Conservation (phyloP, 805 yeast genomes). For the Pichia ethanolica region DNA sequence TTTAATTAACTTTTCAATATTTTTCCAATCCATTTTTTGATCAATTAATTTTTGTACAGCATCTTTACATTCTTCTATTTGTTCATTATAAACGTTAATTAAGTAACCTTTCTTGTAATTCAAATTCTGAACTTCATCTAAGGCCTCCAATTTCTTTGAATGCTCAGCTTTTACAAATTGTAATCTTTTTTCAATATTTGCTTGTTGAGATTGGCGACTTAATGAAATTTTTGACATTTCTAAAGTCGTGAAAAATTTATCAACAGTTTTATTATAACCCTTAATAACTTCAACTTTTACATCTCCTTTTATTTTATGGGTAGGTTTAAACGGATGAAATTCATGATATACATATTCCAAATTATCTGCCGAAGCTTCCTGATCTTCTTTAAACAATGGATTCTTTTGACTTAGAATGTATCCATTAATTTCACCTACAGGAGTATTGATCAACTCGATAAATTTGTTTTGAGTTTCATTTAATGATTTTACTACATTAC, state of each 20-base stretch:
- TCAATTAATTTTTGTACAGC: conserved; percentile 62
- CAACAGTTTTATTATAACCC: conserved; percentile 79
- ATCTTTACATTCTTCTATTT: conserved; percentile 62
- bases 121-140: conserved; percentile 52
- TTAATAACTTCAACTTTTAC: conserved; percentile 35
- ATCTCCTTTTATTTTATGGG: conserved; percentile 22
- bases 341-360: conserved; percentile 42
- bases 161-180: conserved; percentile 72
- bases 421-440: conserved; percentile 40
- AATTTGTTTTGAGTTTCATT: conserved; percentile 41
- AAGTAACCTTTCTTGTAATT: conserved; percentile 67
- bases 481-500: conserved; percentile 35
- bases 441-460: conserved; percentile 27
- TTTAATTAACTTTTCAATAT: conserved; percentile 67
- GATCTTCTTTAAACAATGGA: conserved; percentile 36
- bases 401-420: conserved; percentile 59
- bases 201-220: conserved; percentile 67
- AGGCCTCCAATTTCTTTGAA: conserved; percentile 55
- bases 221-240: conserved; percentile 75
- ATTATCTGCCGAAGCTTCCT: conserved; percentile 28
- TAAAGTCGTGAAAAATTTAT: conserved; percentile 73
- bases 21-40: conserved; percentile 91
- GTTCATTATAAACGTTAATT: conserved; percentile 58
- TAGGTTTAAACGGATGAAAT: conserved; percentile 48
- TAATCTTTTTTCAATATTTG: conserved; percentile 65